These are phyloP conservation scores for Lodderomyces oxycetoniae DNA, from an alignment of 1,139 yeast species.

Conservation along the genomic window DNA sequence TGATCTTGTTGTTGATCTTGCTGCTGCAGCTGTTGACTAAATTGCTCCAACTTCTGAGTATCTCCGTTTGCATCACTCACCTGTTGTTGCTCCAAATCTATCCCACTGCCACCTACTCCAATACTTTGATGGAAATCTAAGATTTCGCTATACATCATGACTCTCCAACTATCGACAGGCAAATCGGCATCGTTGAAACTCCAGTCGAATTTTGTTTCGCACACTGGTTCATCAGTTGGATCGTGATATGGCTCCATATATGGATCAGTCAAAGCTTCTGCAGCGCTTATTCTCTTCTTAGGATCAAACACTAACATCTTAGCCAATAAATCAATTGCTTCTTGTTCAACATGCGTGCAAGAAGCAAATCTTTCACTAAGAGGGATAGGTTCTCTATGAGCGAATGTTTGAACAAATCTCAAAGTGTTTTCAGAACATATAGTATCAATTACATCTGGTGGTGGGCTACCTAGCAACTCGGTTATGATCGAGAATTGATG, in stretches of 20 bases:
- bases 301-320: constrained; percentile 95
- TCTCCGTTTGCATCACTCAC: constrained; percentile 14
- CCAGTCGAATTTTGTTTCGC: constrained; percentile 95
- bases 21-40: constrained; percentile 28
- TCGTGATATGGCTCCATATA: constrained; percentile 97
- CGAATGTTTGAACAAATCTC: constrained; percentile 88
- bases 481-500: constrained; percentile 97
- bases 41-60: constrained; percentile 22
- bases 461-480: constrained; percentile 94
- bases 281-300: constrained; percentile 87
- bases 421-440: constrained; percentile 94
- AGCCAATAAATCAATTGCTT: constrained; percentile 83
- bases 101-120: constrained; percentile 19
- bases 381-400: constrained; percentile 89
- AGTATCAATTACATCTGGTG: constrained; percentile 91
- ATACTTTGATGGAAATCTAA: constrained; percentile 88
- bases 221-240: constrained; percentile 95
- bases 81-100: constrained; percentile 11
- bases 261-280: constrained; percentile 83
- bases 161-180: constrained; percentile 98
- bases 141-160: constrained; percentile 97
- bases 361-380: constrained; percentile 69
- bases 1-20: constrained; percentile 17
- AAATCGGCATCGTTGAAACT: constrained; percentile 96
- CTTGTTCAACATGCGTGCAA: constrained; percentile 76